Evolutionary conservation across 2,329 filamentous ascomycete species (phyloP), one percentile per base, ranked within the genome.

Genomic region (Calonectria pauciramosa): DNA sequence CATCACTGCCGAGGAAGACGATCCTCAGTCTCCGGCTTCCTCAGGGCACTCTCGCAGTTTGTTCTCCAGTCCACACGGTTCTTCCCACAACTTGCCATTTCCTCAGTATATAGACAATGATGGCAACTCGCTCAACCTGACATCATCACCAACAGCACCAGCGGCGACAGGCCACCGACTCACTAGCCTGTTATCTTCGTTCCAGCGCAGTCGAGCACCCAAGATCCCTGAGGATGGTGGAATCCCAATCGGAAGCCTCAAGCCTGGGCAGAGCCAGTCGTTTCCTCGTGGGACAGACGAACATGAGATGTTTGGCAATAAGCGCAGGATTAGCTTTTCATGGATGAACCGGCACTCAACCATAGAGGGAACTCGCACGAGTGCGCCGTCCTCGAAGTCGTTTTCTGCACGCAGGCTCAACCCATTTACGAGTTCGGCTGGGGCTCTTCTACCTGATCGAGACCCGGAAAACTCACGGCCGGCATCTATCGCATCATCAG

Each of bases 181-280:
- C 79, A 81, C 89, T 80, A 86, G 88, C 83, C 83, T 93, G 4
- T 84, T 95, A 36, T 92, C 94, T 67, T 88, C 87, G 66, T 92
- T 90, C 79, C 88, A 93, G 70, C 91, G 93, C 65, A 91, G 91
- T 54, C 89, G 90, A 70, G 89, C 90, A 32, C 87, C 90, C 7
- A 95, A 95, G 84, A 88, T 89, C 0, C 81, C 89, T 16, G 83
- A 84, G 49, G 82, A 84, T 1, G 80, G 80, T 9, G 92, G 93
- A 0, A 93, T 93, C 8, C 87, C 90, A 1, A 84, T 96, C 10
- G 95, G 95, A 1, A 92, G 90, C 26, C 86, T 96, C 18, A 95
- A 94, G 81, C 86, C 91, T 36, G 90, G 91, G 0, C 94, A 96
- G 82, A 96, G 94, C 80, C 94, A 95, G 81, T 96, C 95, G 0